Evolutionary conservation across 2,329 filamentous ascomycete species (phyloP), one percentile per base, ranked within the genome.

Genomic region (Chaetomiaceae sp.): DNA sequence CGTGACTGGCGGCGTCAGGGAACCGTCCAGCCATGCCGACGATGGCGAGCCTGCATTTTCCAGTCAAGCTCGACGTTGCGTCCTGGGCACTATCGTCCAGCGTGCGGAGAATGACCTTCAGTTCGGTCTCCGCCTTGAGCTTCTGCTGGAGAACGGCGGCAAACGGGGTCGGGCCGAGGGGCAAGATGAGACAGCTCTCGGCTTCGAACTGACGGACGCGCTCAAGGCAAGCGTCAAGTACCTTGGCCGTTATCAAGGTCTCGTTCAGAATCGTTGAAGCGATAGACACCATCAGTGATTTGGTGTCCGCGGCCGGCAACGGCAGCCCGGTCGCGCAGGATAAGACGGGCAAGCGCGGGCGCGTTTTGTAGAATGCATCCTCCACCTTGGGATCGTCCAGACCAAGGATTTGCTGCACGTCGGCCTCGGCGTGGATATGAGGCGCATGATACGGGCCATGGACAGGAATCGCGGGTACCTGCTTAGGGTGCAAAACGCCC

Each of bases 1-100:
- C 83, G 50, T 81, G 76, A 58, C 75, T 84, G 14, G 79, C 82
- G 40, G 85, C 83, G 56, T 84, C 81, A 2, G 86, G 86, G 63
- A 88, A 89, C 41, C 86, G 77, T 41, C 86, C 85, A 37, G 86
- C 78, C 78, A 88, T 86, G 42, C 88, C 88, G 27, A 95, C 84
- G 52, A 95, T 89, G 47, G 88, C 88, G 52, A 95, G 78, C 65
- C 89, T 90, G 61, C 79, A 78, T 58, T 78, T 67, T 12, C 68
- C 68, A 8, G 52, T 60, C 12, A 66, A 62, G 10, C 73, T 73
- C 12, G 55, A 51, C 24, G 58, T 63, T 53, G 60, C 63, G 56
- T 65, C 62, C 18, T 62, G 60, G 14, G 65, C 55, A 30, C 66
- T 60, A 18, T 63, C 58, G 1, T 67, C 65, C 6, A 65, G 56